A percentile compares a stretch with the other conserved stretches of the same genome.
These are phyloP conservation scores for Draba incana DNA, from an alignment of 345 rosid genomes.

Conservation along the genomic window DNA sequence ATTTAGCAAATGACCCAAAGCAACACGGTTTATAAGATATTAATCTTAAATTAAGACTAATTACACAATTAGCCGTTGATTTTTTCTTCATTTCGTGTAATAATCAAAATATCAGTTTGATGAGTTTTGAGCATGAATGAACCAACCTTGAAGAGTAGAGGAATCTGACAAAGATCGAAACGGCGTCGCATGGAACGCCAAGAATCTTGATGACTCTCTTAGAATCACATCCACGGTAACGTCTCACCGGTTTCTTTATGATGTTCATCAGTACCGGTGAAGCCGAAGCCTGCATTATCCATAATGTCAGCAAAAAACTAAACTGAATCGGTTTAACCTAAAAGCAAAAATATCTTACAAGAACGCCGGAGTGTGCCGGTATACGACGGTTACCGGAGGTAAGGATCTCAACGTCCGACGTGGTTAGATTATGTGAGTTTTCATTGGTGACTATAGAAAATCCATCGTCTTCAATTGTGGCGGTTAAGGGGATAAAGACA, in stretches of 20 bases:
- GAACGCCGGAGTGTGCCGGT: constrained; percentile 66
- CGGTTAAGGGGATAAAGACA: constrained; percentile 21
- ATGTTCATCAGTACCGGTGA: constrained; percentile 72
- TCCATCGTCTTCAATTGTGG: constrained; percentile 19
- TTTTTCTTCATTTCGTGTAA: background rate
- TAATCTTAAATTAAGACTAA: background rate
- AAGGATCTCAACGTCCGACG: constrained; percentile 63
- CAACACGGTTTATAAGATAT: background rate
- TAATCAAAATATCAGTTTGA: background rate
- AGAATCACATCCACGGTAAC: constrained; percentile 51
- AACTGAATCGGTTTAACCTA: background rate
- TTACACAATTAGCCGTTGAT: constrained; percentile 23
- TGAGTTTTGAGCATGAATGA: background rate
- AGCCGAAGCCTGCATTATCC: constrained; percentile 55
- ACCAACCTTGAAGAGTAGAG: constrained; percentile 71
- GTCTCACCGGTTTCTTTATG: constrained; percentile 60
- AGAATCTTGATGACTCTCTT: constrained; percentile 62
- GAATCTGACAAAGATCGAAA: constrained; percentile 61
- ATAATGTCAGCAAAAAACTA: background rate
- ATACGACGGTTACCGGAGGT: constrained; percentile 75
- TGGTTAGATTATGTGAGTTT: background rate
- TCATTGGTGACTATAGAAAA: constrained; percentile 38
- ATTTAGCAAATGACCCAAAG: background rate
- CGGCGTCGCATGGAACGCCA: constrained; percentile 88
- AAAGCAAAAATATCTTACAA: constrained; percentile 48